phyloP scores from a whole-genome alignment of 164 flowering plant species.

The Nelumbo lutea region DNA sequence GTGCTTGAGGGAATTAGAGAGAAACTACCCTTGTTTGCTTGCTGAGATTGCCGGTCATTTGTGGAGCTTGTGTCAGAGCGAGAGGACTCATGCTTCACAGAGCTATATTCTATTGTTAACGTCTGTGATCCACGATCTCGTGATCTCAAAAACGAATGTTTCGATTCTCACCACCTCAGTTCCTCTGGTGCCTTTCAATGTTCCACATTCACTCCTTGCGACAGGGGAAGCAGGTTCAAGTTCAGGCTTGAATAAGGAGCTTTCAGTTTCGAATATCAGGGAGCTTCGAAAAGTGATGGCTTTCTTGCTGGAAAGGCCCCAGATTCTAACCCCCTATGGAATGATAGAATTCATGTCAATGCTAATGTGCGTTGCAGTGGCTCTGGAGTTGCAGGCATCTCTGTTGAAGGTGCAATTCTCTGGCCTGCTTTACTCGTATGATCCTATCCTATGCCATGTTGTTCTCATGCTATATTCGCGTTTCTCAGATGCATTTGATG shows the following conservation, averaged over 20 bases:
- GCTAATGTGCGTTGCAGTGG: slow-evolving; percentile 54
- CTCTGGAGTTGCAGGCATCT: slow-evolving; percentile 76
- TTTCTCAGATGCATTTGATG: slow-evolving; percentile 71
- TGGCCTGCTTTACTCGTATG: slow-evolving; percentile 76
- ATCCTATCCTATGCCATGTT: slow-evolving; percentile 77
- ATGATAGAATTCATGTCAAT: slow-evolving; percentile 70
- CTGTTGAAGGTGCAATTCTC: slow-evolving; percentile 93
- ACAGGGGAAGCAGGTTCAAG: slow-evolving; percentile 7
- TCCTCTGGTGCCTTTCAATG: slow-evolving; percentile 76
- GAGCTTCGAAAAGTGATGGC: slow-evolving; percentile 77
- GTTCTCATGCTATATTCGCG: slow-evolving; percentile 62
- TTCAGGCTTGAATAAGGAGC: slow-evolving; percentile 18
- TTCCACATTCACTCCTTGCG: slow-evolving; percentile 41
- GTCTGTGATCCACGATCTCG: slow-evolving; percentile 44
- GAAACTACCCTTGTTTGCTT: slow-evolving; percentile 59
- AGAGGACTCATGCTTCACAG: slow-evolving; percentile 87
- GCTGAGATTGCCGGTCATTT: slow-evolving; percentile 59
- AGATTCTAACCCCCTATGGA: slow-evolving; percentile 65
- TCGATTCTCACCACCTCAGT: slow-evolving; percentile 49
- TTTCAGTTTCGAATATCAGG: slow-evolving; percentile 41
- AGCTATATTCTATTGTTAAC: slow-evolving; percentile 64
- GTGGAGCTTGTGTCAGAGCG: slow-evolving; percentile 80
- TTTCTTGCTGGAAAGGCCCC: slow-evolving; percentile 74
- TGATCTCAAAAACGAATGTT: slow-evolving; percentile 26
- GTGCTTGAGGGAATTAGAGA: slow-evolving; percentile 83